phyloP scores from a whole-genome alignment of 1,284 basidiomycete species.

The Ustilago trichophora region DNA sequence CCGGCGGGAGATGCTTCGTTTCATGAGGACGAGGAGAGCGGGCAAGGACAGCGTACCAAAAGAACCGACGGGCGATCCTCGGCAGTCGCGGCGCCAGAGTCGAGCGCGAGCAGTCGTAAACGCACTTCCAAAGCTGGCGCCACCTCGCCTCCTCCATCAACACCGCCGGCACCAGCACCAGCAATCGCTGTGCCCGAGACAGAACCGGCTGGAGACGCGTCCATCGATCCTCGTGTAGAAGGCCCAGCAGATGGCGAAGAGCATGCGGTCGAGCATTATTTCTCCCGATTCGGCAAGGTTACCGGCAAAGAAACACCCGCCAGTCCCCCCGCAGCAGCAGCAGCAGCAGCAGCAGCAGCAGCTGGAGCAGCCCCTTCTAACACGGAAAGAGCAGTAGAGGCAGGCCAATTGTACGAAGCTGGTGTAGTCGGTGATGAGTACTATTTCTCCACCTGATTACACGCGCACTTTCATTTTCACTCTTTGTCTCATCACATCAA shows the following conservation, averaged over 20 bases:
- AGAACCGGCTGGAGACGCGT: background rate
- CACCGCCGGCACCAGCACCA: background rate
- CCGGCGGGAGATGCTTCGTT: too few species aligned
- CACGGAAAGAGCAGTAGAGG: too few species aligned
- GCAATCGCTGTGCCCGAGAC: background rate
- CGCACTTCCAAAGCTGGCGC: too few species aligned
- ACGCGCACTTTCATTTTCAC: background rate
- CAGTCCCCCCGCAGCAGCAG: background rate
- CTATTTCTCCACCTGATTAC: conserved; percentile 25
- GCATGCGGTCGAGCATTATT: conserved; percentile 8
- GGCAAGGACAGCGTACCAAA: too few species aligned
- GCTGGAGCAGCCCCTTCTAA: too few species aligned
- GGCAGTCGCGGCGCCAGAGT: too few species aligned
- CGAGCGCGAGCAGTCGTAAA: too few species aligned
- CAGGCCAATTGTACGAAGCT: background rate
- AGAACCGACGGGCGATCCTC: too few species aligned
- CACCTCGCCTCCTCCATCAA: too few species aligned
- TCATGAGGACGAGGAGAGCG: too few species aligned
- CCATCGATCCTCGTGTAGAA: conserved; percentile 9
- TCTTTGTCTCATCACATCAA: background rate
- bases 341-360: background rate
- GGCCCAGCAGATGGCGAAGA: background rate
- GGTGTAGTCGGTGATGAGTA: conserved; percentile 24
- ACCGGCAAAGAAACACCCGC: conserved; percentile 9
- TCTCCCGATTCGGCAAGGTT: conserved; percentile 31